Evolutionary conservation across 768 basidiomycete species (phyloP), one percentile per base, ranked within the genome.

Genomic region (Pulveroboletus sp.): DNA sequence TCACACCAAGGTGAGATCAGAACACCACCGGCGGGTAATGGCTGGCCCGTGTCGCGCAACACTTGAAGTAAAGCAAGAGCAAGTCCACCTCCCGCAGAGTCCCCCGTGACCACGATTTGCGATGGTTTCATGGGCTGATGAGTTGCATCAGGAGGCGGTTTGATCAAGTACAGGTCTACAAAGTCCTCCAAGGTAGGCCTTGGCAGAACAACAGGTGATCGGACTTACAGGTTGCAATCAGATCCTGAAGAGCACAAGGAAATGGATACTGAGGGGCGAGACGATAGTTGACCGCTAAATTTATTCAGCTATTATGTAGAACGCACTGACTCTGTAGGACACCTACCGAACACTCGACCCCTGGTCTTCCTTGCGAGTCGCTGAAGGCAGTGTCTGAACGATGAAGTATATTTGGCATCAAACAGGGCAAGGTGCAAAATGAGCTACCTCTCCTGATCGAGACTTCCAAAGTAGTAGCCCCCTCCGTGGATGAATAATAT

Each of bases 241-340:
- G 72, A 66, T 98, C 95, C 59, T 96, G 93, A 7, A 97, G 69
- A 1, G 86, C 90, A 56, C 90, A 92, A 12, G 95, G 95, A 64
- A 96, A 97, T 1, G 95, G 95, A 59, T 95, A 98, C 69, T 97
- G 95, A 0, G 95, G 95, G 12, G 94, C 88, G n/a, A 94, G 79
- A 35, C 87, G 79, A 60, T 90, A 90, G 55, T 87, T 86, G 47
- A 90, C 75, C 50, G 86, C 86, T 88, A 52, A 10, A 30, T 44
- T 56, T 59, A 57, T 47, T 69, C 27, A 37, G 46, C 33, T n/a
- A 43, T 55, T 18, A 50, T 36, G 5, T 8, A 41, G 12, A 28
- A 33, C 12, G 28, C 37, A 43, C 3, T 17, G 8, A 17, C 7
- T 4, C 3, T n/a, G 43, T 33, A 15, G 27, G 51, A 21, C 18